A percentile compares a stretch with the other conserved stretches of the same genome.
Conservation (phyloP, 2,329 filamentous ascomycete genomes). For the Acrodontium crateriforme region DNA sequence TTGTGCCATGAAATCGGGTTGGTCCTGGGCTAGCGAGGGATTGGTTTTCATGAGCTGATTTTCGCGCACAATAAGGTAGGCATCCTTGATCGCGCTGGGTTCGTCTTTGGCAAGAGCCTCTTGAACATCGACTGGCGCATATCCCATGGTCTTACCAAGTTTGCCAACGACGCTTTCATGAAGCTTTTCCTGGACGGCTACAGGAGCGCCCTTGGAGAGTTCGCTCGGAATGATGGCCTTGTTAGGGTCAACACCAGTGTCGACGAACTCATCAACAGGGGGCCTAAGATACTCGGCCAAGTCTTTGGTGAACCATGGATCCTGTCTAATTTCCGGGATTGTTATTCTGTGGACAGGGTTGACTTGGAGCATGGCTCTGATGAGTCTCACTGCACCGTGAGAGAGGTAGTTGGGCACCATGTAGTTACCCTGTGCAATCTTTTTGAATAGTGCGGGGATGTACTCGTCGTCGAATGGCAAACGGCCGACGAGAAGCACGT, state of each 20-base stretch:
- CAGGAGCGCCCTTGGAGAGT: constrained; percentile 64
- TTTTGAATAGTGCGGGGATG: constrained; percentile 92
- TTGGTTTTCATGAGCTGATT: constrained; percentile 95
- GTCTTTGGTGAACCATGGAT: constrained; percentile 86
- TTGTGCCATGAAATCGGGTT: constrained; percentile 40
- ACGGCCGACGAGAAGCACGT: constrained; percentile 49
- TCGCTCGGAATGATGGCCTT: constrained; percentile 76
- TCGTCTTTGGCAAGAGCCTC: constrained; percentile 85
- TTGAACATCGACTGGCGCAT: constrained; percentile 85
- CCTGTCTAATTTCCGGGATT: constrained; percentile 81
- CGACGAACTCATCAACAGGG: constrained; percentile 80
- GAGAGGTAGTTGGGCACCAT: constrained; percentile 86
- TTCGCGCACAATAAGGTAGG: constrained; percentile 93
- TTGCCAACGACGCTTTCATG: constrained; percentile 89
- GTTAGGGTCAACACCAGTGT: constrained; percentile 86
- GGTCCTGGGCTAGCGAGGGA: constrained; percentile 42
- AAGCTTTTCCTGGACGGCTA: constrained; percentile 72
- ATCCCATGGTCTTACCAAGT: constrained; percentile 96
- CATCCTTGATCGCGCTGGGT: constrained; percentile 96
- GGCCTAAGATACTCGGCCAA: constrained; percentile 76
- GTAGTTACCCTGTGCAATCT: constrained; percentile 90
- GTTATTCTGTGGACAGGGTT: constrained; percentile 91
- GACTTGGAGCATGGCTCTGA: constrained; percentile 87
- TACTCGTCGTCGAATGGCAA: constrained; percentile 97
- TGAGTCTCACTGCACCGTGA: constrained; percentile 64